phyloP scores from a whole-genome alignment of 306 rosid genomes.

The Glycine soja region DNA sequence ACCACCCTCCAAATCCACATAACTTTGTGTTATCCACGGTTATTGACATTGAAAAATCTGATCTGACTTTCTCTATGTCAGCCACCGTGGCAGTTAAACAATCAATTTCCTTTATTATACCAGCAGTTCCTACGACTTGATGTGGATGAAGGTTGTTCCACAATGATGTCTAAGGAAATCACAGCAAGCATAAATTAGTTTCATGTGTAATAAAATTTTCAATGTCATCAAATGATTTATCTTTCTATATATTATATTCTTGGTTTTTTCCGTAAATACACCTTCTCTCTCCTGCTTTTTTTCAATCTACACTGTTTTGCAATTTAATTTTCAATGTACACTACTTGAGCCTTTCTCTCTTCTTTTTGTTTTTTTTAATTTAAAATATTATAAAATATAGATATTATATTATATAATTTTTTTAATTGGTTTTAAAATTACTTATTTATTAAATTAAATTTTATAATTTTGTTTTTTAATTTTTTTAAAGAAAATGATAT shows the following conservation, averaged over 20 bases:
- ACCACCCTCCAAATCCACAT: constrained; percentile 95
- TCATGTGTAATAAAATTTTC: constrained; percentile 17
- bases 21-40: constrained; percentile 65
- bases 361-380: too few relatives aligned
- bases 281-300: too few relatives aligned
- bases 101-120: constrained; percentile 79
- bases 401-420: too few relatives aligned
- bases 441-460: too few relatives aligned
- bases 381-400: too few relatives aligned
- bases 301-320: too few relatives aligned
- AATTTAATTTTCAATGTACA: too few relatives aligned
- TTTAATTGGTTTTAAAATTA: too few relatives aligned
- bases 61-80: constrained; percentile 79
- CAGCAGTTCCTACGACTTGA: constrained; percentile 87
- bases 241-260: not conserved
- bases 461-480: too few relatives aligned
- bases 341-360: too few relatives aligned
- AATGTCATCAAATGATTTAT: constrained; percentile 22
- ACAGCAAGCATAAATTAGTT: constrained; percentile 41
- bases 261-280: too few relatives aligned
- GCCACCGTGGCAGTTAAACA: constrained; percentile 85
- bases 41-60: constrained; percentile 64
- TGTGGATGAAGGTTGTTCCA: constrained; percentile 94
- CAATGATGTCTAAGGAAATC: constrained; percentile 74
- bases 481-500: too few relatives aligned